Evolutionary conservation across 129 eudicot species (phyloP).

Genomic region (Rutidosis leptorrhynchoides): DNA sequence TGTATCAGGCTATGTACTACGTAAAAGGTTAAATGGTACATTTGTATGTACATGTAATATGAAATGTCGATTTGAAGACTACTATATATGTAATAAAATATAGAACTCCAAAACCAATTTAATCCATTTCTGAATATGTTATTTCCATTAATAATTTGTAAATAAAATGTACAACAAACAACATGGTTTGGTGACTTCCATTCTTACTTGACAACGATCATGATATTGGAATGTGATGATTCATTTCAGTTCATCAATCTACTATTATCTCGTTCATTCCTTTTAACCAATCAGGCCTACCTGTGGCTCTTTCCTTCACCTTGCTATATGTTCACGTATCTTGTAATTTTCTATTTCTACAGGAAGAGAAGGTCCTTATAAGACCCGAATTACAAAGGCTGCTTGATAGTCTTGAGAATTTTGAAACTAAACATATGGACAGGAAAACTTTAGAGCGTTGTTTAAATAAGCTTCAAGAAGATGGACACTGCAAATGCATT

Average conservation of each 20-base stretch:
- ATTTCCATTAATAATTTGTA: not conserved
- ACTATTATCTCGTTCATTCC: not conserved
- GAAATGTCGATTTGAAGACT: not conserved
- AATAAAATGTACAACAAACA: not conserved
- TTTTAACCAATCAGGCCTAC: not conserved
- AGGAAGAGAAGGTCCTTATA: slow-evolving; percentile 79
- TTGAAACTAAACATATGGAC: slow-evolving; percentile 70
- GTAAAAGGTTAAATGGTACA: not conserved
- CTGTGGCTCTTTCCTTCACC: slow-evolving; percentile 19
- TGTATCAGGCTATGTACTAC: not conserved
- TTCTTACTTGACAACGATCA: not conserved
- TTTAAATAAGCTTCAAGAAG: slow-evolving; percentile 68
- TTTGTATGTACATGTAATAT: not conserved
- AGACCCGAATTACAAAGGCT: slow-evolving; percentile 67
- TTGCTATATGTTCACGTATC: not conserved
- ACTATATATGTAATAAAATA: not conserved
- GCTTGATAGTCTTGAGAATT: slow-evolving; percentile 61
- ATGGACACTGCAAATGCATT: slow-evolving; percentile 73
- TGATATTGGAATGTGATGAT: not conserved
- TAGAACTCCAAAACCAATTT: not conserved
- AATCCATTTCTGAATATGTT: not conserved
- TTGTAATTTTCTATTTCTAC: slow-evolving; percentile 14
- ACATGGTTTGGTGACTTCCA: not conserved
- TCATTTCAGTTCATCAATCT: not conserved
- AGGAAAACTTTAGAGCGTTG: slow-evolving; percentile 67